These are phyloP conservation scores for Beauveria pseudobassiana DNA, from an alignment of 2,329 filamentous ascomycete genomes.

Conservation along the genomic window DNA sequence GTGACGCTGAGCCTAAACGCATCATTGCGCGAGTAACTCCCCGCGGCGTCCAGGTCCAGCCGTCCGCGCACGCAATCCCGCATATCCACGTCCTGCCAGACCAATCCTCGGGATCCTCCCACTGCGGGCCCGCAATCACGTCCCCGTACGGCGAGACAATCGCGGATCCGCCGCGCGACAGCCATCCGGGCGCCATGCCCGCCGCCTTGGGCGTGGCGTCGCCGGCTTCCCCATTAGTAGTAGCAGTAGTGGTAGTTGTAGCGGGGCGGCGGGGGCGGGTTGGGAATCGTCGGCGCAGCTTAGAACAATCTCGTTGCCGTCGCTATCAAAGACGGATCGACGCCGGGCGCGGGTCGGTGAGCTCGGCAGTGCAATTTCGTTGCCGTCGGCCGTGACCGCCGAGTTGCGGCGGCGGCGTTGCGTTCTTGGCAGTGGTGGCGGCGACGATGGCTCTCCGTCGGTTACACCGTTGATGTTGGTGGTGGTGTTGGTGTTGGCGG, in stretches of 20 bases:
- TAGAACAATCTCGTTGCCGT: constrained; percentile 49
- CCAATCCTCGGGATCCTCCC: constrained; percentile 66
- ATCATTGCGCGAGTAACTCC: constrained; percentile 73
- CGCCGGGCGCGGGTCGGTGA: constrained; percentile 16
- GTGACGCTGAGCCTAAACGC: constrained; percentile 53
- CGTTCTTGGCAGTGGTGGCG: background rate
- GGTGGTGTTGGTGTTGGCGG: background rate
- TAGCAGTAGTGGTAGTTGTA: background rate
- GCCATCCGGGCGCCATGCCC: constrained; percentile 23
- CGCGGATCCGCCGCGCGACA: constrained; percentile 71
- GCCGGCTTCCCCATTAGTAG: background rate
- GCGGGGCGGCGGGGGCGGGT: background rate
- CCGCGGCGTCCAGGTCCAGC: constrained; percentile 75
- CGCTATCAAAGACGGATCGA: constrained; percentile 42
- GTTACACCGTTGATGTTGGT: background rate
- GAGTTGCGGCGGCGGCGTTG: constrained; percentile 28
- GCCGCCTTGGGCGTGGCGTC: constrained; percentile 14
- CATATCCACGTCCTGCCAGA: constrained; percentile 72
- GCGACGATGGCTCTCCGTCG: background rate
- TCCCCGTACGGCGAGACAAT: constrained; percentile 75
- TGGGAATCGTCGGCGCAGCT: constrained; percentile 20
- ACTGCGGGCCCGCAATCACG: constrained; percentile 72
- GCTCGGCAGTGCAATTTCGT: constrained; percentile 36
- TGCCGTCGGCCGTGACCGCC: constrained; percentile 37
- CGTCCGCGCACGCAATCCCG: constrained; percentile 79